These are phyloP conservation scores for Cladophialophora bantiana DNA, from an alignment of 2,329 filamentous ascomycete species.

Conservation along the genomic window DNA sequence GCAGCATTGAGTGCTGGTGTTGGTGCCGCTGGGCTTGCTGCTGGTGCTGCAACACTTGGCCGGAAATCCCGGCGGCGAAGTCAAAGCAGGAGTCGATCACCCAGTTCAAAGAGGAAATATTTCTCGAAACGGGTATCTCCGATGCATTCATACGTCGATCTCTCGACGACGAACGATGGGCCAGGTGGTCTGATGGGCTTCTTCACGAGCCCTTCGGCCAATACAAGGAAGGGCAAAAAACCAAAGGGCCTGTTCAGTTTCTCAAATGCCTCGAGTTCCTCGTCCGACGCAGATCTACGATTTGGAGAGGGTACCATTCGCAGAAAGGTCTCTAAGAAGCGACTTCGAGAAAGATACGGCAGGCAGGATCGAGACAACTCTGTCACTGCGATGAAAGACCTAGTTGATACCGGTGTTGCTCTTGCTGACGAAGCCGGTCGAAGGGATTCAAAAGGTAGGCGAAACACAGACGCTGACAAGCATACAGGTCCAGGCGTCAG, in stretches of 20 bases:
- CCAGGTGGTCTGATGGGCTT: slow-evolving; percentile 67
- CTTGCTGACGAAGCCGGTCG: slow-evolving; percentile 51
- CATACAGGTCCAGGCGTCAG: slow-evolving; percentile 25
- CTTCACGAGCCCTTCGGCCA: slow-evolving; percentile 68
- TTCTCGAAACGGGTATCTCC: slow-evolving; percentile 55
- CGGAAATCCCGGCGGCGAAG: slow-evolving; percentile 41
- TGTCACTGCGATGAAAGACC: slow-evolving; percentile 56
- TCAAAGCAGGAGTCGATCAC: slow-evolving; percentile 48
- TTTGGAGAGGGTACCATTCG: slow-evolving; percentile 66
- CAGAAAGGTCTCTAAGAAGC: slow-evolving; percentile 44
- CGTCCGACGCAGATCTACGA: slow-evolving; percentile 71
- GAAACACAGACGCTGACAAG: slow-evolving; percentile 31
- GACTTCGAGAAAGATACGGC: slow-evolving; percentile 34
- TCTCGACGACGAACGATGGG: slow-evolving; percentile 64
- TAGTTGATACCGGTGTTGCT: slow-evolving; percentile 57
- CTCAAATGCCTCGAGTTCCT: slow-evolving; percentile 70
- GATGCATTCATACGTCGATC: slow-evolving; percentile 70
- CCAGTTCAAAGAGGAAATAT: slow-evolving; percentile 42
- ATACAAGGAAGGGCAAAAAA: slow-evolving; percentile 52
- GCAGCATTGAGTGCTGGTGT: slow-evolving; percentile 48
- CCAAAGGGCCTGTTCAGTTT: slow-evolving; percentile 61
- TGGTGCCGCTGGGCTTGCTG: slow-evolving; percentile 48
- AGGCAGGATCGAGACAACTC: slow-evolving; percentile 46
- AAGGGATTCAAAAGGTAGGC: slow-evolving; percentile 34
- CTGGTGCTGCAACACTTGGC: slow-evolving; percentile 44